Conservation (phyloP, 2,329 filamentous ascomycete genomes). For the Metarhizium robertsii region DNA sequence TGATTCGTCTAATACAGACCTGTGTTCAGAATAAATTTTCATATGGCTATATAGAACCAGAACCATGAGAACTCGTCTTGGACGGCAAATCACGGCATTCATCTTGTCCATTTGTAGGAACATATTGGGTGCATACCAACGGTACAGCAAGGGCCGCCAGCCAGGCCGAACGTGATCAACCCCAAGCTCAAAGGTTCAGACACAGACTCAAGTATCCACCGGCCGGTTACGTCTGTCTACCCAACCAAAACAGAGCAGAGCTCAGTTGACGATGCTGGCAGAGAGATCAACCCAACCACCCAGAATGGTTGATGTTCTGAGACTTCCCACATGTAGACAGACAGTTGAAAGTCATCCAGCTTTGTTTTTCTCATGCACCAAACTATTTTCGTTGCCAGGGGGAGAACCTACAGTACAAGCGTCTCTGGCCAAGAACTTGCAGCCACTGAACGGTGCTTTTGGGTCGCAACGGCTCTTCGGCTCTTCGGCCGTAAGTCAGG, state of each 20-base stretch:
- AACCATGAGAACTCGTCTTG: too few relatives aligned
- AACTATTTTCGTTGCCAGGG: neutral
- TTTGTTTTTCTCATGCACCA: neutral
- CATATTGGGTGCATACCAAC: too few relatives aligned
- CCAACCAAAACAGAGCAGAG: neutral
- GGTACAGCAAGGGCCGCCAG: too few relatives aligned
- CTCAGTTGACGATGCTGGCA: neutral
- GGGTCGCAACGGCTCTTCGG: neutral
- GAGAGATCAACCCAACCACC: neutral
- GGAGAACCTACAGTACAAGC: neutral
- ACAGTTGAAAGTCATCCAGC: neutral
- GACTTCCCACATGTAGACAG: neutral
- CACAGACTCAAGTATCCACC: neutral
- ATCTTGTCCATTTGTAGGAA: too few relatives aligned
- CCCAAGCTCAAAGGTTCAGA: neutral
- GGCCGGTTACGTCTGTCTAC: neutral
- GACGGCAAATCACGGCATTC: too few relatives aligned
- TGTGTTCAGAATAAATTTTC: too few relatives aligned
- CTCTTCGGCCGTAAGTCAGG: neutral
- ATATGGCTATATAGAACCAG: too few relatives aligned
- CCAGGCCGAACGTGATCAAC: too few relatives aligned
- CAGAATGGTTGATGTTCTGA: neutral
- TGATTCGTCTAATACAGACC: too few relatives aligned
- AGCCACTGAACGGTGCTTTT: neutral
- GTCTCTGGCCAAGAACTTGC: neutral